Conservation (phyloP, 352 stramenopile species). For the Pythium periplocum region DNA sequence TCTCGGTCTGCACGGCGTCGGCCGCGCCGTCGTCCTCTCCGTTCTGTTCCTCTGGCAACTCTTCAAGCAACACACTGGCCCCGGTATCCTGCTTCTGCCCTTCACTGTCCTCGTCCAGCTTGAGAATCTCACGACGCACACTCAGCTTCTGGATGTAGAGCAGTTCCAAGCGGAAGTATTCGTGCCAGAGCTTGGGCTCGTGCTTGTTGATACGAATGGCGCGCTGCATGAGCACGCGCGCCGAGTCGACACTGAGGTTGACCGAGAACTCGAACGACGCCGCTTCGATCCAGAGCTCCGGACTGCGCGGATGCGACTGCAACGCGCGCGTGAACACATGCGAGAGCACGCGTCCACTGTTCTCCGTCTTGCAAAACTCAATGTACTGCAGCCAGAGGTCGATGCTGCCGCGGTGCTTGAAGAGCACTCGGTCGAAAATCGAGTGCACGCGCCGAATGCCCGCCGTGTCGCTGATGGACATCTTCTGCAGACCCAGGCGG, state of each 20-base stretch:
- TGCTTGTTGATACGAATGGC: constrained; percentile 87
- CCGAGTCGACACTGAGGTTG: constrained; percentile 83
- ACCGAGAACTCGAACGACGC: constrained; percentile 87
- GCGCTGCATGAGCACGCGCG: constrained; percentile 89
- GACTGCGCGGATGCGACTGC: constrained; percentile 80
- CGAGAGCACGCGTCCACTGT: constrained; percentile 63
- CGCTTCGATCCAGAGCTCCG: constrained; percentile 88
- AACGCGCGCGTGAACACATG: constrained; percentile 82
- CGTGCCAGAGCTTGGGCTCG: constrained; percentile 80
- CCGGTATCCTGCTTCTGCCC: constrained; percentile 15
- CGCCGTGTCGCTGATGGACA: constrained; percentile 66
- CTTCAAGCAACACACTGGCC: constrained; percentile 45
- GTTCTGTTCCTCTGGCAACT: constrained; percentile 31
- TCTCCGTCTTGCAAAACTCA: constrained; percentile 75
- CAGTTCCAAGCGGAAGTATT: constrained; percentile 90
- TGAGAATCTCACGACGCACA: constrained; percentile 72
- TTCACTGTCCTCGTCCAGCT: constrained; percentile 40
- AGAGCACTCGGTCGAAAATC: constrained; percentile 84
- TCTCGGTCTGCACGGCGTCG: constrained; percentile 1
- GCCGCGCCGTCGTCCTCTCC: constrained; percentile 24
- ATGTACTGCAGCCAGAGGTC: constrained; percentile 91
- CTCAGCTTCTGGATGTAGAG: constrained; percentile 89
- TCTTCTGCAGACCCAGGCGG: constrained; percentile 55
- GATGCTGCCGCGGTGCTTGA: constrained; percentile 84
- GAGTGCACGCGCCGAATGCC: constrained; percentile 69